Evolutionary conservation across 345 rosid genomes (phyloP), one percentile per base, ranked within the genome.

Genomic region (Aquilaria yunnanensis): DNA sequence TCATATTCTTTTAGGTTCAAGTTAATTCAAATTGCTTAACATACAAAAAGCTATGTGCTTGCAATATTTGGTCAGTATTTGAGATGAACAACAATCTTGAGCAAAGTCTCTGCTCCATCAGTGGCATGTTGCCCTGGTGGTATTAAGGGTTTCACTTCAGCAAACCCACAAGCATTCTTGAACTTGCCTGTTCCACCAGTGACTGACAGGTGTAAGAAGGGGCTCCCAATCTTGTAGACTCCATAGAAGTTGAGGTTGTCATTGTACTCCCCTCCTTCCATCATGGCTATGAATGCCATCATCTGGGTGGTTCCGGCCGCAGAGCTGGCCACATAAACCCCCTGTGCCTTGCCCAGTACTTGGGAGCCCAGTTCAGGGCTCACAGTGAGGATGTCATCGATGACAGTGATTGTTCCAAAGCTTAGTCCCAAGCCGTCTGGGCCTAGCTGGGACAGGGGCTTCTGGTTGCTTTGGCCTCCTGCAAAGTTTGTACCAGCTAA

Each of bases 221-320:
- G 14, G 64, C 90, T 80, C 11, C 96, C 95, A 1, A 81, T 81
- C 76, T 70, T 86, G 72, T 83, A 94, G 46, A 83, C 74, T 0
- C 96, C 99, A 30, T 83, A 94, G 77, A 94, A 86, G 79, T 88
- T 94, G 68, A 94, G 86, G 83, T 81, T 83, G 54, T 94, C 95
- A 10, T 90, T 92, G 12, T 88, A 94, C 48, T 94, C 97, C 4
- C 95, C 97, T 12, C 86, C 99, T 78, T 94, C 99, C 14, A 94
- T 70, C 88, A 83, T 77, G 43, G 96, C 92, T 32, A 96, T 85
- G 72, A 94, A 94, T 51, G 97, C 83, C 97, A 93, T 86, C 96
- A 90, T 88, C 77, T 93, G 99, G 33, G 87, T 85, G 61, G 80
- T 74, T 54, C 96, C 97, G 58, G 85, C 88, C 16, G 80, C 84